Evolutionary conservation across 805 yeast species (phyloP), one percentile per base, ranked within the genome.

Genomic region (Nakazawaea peltata): DNA sequence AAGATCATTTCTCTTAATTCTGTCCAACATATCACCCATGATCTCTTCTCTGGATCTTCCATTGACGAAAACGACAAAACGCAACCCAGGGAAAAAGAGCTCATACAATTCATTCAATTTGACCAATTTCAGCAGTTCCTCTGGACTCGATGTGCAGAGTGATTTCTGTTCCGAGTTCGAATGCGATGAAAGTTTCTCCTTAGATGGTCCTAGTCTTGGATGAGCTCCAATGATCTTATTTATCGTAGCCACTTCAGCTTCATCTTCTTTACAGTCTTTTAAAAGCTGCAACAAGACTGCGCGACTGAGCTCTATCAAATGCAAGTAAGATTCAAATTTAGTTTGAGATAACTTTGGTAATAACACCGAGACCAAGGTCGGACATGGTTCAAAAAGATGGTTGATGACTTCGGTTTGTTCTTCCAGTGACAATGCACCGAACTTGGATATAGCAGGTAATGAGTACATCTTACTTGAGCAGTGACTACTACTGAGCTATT

Each of bases 51-150:
- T 65, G 2, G 77, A 53, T 44, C 95, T 63, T 1, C 95, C 95
- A 56, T 85, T 84, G 12, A 87, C 97, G 56, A 88, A 87, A 6
- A 84, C 86, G 9, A 87, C 95, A 52, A 83, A 87, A 30, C 87
- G 64, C 36, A 88, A 68, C 1, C 95, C 80, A 0, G 78, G 77
- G 38, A 71, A 74, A 2, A 59, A 53, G 3, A 24, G 2, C 32
- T 59, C 65, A 33, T 59, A 87, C 31, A 46, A 45, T 0, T 61
- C 65, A 50, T 86, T 86, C 44, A 81, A 56, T 11, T 61, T 51
- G 2, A 56, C 55, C 35, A 88, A 65, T 45, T 61, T 61, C 19
- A 48, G 50, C 1, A 77, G 67, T 42, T 77, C 77, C 38, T 69
- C 65, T 19, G 63, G 69, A 8, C 68, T 50, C 4, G 64, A 65